These are phyloP conservation scores for Rhexocercosporidium sp. DNA, from an alignment of 2,329 filamentous ascomycete genomes.

Conservation along the genomic window DNA sequence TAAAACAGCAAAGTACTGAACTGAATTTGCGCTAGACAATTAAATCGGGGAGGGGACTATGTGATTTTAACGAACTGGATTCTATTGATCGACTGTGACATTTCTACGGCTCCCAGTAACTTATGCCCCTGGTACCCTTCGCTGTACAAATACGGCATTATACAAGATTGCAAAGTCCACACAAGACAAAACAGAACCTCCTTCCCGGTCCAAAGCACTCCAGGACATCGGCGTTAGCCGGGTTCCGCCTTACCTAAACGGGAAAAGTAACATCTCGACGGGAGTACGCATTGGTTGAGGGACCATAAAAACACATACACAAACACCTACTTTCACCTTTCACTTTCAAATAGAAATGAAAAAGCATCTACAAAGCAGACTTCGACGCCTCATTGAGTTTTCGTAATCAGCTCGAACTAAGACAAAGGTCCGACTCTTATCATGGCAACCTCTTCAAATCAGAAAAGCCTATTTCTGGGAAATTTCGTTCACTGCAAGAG, in stretches of 20 bases:
- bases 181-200: neutral
- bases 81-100: too few relatives aligned
- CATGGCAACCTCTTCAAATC: slow-evolving; percentile 7
- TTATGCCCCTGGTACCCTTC: too few relatives aligned
- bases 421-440: neutral
- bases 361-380: neutral
- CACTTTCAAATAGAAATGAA: neutral
- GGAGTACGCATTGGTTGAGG: slow-evolving; percentile 15
- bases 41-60: too few relatives aligned
- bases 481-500: slow-evolving; percentile 64
- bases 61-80: too few relatives aligned
- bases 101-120: too few relatives aligned
- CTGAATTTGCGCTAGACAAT: too few relatives aligned
- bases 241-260: neutral
- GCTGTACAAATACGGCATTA: too few relatives aligned
- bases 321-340: neutral
- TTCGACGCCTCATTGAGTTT: neutral
- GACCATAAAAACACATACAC: slow-evolving; percentile 12
- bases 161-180: too few relatives aligned
- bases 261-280: slow-evolving; percentile 2
- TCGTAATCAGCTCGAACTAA: neutral
- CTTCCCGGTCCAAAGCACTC: neutral
- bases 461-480: slow-evolving; percentile 57
- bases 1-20: too few relatives aligned
- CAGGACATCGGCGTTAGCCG: slow-evolving; percentile 8